phyloP scores from a whole-genome alignment of 2,329 filamentous ascomycete genomes.

The Epichloe festucae region DNA sequence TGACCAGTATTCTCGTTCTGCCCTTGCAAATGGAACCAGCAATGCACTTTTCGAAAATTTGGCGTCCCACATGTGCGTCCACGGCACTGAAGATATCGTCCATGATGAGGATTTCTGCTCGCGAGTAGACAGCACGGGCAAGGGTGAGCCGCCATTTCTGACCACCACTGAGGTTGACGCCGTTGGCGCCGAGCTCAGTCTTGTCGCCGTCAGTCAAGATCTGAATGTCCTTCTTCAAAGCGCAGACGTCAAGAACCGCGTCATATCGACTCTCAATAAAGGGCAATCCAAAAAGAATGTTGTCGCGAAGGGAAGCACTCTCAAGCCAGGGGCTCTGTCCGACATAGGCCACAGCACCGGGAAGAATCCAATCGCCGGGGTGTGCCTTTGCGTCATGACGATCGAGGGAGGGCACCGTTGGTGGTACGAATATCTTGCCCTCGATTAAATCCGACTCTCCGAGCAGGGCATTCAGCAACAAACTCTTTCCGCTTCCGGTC shows the following conservation, averaged over 20 bases:
- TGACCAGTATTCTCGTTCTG: slow-evolving; percentile 66
- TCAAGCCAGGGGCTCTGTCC: slow-evolving; percentile 78
- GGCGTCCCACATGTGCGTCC: slow-evolving; percentile 67
- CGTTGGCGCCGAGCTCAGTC: slow-evolving; percentile 74
- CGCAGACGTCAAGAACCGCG: slow-evolving; percentile 59
- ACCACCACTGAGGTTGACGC: slow-evolving; percentile 72
- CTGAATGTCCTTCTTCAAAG: slow-evolving; percentile 60
- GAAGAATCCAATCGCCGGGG: slow-evolving; percentile 53
- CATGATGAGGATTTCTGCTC: slow-evolving; percentile 61
- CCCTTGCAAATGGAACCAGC: slow-evolving; percentile 55
- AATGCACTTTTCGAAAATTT: slow-evolving; percentile 65
- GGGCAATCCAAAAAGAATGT: slow-evolving; percentile 66
- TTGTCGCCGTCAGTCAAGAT: slow-evolving; percentile 65
- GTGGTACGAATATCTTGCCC: slow-evolving; percentile 46
- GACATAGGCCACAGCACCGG: slow-evolving; percentile 59
- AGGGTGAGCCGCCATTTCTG: slow-evolving; percentile 75
- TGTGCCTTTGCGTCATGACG: slow-evolving; percentile 52
- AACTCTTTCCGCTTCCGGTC: slow-evolving; percentile 66
- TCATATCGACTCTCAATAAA: slow-evolving; percentile 55
- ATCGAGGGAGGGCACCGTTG: slow-evolving; percentile 34
- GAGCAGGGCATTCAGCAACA: slow-evolving; percentile 60
- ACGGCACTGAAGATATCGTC: slow-evolving; percentile 79
- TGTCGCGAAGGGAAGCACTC: slow-evolving; percentile 65
- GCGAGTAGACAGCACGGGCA: slow-evolving; percentile 66
- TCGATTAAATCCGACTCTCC: slow-evolving; percentile 60